Conservation (phyloP, 1,284 basidiomycete species). For the Cerrena zonata region DNA sequence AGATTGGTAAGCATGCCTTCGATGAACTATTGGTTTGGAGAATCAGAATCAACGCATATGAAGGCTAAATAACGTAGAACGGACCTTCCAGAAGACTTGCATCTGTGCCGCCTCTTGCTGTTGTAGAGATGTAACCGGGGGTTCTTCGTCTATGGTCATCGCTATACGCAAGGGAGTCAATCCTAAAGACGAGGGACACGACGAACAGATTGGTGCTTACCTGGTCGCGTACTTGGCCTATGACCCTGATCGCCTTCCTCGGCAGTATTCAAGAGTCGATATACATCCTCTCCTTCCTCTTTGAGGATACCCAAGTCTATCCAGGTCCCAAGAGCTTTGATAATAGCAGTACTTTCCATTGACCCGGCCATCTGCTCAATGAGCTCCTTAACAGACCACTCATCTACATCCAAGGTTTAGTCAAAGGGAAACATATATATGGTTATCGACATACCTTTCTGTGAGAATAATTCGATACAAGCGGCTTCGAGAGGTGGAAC, state of each 20-base stretch:
- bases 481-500: conserved; percentile 85
- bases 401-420: conserved; percentile 36
- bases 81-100: conserved; percentile 79
- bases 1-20: conserved; percentile 83
- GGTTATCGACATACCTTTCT: conserved; percentile 40
- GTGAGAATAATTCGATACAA: conserved; percentile 80
- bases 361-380: conserved; percentile 56
- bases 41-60: not conserved
- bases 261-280: conserved; percentile 57
- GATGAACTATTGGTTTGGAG: conserved; percentile 49
- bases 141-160: conserved; percentile 39
- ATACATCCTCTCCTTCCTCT: conserved; percentile 53
- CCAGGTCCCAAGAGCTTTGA: conserved; percentile 80
- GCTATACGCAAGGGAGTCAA: conserved; percentile 9
- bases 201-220: not conserved
- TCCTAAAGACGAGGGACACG: not conserved
- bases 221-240: conserved; percentile 18
- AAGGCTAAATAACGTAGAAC: conserved; percentile 9
- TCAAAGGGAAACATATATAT: conserved; percentile 1
- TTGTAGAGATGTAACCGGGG: conserved; percentile 52
- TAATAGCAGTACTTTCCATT: conserved; percentile 55
- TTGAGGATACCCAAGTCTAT: conserved; percentile 74
- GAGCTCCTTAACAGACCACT: conserved; percentile 67
- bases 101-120: conserved; percentile 80
- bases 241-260: conserved; percentile 33